Percentiles rank a stretch among this genome's conserved stretches.
Evolutionary conservation across 2,329 filamentous ascomycete species (phyloP).

Genomic region (Fonsecaea erecta): DNA sequence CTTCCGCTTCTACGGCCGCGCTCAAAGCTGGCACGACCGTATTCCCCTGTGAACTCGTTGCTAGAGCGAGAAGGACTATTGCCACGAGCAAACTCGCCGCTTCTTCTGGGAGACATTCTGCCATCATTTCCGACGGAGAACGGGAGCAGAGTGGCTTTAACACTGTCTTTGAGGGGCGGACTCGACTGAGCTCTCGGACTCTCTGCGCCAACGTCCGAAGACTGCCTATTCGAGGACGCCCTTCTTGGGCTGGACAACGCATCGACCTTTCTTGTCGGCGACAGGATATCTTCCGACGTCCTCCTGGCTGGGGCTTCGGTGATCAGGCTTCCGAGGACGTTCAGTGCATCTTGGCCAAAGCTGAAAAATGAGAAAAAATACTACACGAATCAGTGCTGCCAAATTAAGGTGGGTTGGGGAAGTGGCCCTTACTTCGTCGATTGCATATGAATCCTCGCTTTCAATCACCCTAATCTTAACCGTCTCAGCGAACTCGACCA

Average conservation of each 20-base stretch:
- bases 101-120: constrained; percentile 55
- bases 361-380: constrained; percentile 98
- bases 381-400: constrained; percentile 47
- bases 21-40: constrained; percentile 44
- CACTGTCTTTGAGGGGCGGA: constrained; percentile 56
- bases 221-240: constrained; percentile 13
- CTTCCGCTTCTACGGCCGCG: constrained; percentile 66
- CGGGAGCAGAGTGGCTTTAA: constrained; percentile 66
- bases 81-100: constrained; percentile 51
- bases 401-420: constrained; percentile 5
- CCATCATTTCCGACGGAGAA: constrained; percentile 50
- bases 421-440: constrained; percentile 77
- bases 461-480: constrained; percentile 92
- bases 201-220: constrained; percentile 22
- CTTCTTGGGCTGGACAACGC: constrained; percentile 14
- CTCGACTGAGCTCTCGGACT: constrained; percentile 29
- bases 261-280: constrained; percentile 33
- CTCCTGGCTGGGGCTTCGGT: constrained; percentile 63
- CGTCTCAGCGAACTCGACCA: constrained; percentile 90
- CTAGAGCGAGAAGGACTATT: constrained; percentile 42
- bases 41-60: constrained; percentile 39
- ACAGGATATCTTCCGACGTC: constrained; percentile 42
- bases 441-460: constrained; percentile 89
- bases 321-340: constrained; percentile 73
- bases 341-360: constrained; percentile 80